phyloP scores from a whole-genome alignment of 345 rosid species.

The Schrenkiella parvula region DNA sequence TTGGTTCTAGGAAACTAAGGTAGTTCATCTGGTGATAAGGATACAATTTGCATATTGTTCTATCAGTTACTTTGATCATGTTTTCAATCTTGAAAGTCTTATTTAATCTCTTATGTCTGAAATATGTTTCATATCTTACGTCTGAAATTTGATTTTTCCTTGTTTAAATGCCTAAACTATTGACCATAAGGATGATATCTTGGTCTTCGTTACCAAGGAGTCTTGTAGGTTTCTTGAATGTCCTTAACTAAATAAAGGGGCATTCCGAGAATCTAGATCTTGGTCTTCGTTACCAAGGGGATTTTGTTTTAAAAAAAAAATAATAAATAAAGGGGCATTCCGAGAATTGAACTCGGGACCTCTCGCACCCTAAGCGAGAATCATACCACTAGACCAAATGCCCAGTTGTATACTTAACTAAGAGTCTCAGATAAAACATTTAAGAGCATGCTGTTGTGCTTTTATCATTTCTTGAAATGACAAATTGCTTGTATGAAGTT shows the following conservation, averaged over 20 bases:
- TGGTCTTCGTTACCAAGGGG: no score
- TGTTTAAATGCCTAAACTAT: not conserved
- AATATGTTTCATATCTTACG: no score
- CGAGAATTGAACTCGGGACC: constrained; percentile 68
- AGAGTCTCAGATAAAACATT: no score
- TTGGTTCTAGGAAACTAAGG: not conserved
- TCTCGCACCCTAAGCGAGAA: constrained; percentile 88
- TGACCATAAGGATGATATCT: not conserved
- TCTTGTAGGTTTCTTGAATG: no score
- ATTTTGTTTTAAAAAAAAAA: no score
- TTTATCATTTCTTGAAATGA: no score
- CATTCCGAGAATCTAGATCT: no score
- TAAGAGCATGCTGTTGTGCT: no score
- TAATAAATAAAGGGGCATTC: no score
- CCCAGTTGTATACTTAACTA: constrained; percentile 40
- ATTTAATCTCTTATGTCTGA: not conserved
- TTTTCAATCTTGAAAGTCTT: constrained; percentile 13
- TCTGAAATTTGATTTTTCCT: not conserved
- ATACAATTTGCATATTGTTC: not conserved
- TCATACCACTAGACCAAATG: constrained; percentile 88
- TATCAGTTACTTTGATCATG: not conserved
- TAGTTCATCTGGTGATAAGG: constrained; percentile 1
- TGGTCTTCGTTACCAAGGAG: not conserved
- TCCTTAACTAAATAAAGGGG: no score
- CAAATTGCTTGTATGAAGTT: no score